Evolutionary conservation across 257 asterid genomes (phyloP), one percentile per base, ranked within the genome.

Genomic region (Solanum clarkiae): DNA sequence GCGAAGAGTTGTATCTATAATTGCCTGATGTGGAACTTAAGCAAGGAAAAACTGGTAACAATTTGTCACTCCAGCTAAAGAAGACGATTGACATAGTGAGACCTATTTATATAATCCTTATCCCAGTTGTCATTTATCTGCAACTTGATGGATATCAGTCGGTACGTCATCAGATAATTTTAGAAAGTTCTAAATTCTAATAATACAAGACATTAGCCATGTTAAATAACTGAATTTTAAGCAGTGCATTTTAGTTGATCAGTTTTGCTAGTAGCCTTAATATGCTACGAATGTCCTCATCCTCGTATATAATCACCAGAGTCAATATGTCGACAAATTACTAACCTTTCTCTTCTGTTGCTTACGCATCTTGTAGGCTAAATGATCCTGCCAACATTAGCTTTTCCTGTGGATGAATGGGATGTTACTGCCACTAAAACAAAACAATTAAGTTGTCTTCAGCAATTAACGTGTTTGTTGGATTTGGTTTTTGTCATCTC

Each of bases 1-100:
- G 91, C 89, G 87, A 84, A 89, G 86, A 83, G 91, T 96, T 81
- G 3, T 82, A 71, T 91, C 97, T 12, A 87, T 96, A 47, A 92
- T 94, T 88, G 86, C 90, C 66, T 75, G 81, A 54, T 26, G 79
- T 70, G 79, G 79, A 70, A 40, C 79, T 70, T 40, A 40, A 70
- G 77, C 4, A 36, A 49, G 75, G 77, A 68, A 68, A 68, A 22
- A 51, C 26, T 40, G 77, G 26, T 69, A 36, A 69, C 49, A 69
- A 69, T 69, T 36, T 69, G 51, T 11, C 80, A 10, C 80, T 20
- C 32, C 80, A 71, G 14, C 81, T 47, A 74, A 74, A 12, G 60
- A 47, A 74, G 22, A 1, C n/a, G 5, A 42, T 42, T 42, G 32
- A 42, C 57, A 22, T 68, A 29, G 74, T 7, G 74, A 29, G 45